Percentiles rank a stretch among this genome's conserved stretches.
These are phyloP conservation scores for Castanea sativa DNA, from an alignment of 306 rosid species.

Conservation along the genomic window DNA sequence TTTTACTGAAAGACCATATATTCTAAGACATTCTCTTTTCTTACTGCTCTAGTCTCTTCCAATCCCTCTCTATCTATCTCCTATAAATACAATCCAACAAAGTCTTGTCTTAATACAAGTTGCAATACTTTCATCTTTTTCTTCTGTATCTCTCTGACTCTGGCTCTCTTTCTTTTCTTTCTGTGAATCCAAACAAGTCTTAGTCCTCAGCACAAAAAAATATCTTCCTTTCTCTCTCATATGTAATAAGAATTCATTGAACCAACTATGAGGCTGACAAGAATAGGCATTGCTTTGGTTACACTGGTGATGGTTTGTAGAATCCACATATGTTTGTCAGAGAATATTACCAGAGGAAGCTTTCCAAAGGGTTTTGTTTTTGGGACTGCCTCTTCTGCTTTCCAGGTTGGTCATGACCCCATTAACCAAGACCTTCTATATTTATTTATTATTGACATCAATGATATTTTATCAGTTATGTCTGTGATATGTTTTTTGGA, in stretches of 20 bases:
- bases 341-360: conserved; percentile 41
- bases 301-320: conserved; percentile 25
- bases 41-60: background rate
- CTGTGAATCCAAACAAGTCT: background rate
- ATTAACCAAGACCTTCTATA: background rate
- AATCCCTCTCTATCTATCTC: background rate
- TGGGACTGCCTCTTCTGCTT: conserved; percentile 88
- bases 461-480: no score
- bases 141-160: background rate
- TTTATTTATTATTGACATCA: background rate
- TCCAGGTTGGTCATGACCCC: conserved; percentile 49
- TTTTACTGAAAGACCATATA: background rate
- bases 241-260: background rate
- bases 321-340: conserved; percentile 42
- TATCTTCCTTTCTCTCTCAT: background rate
- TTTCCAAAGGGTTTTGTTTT: conserved; percentile 80
- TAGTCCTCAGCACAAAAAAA: no score
- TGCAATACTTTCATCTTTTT: background rate
- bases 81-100: background rate
- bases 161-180: background rate
- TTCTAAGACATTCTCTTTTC: background rate
- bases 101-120: background rate
- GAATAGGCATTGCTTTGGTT: conserved; percentile 26
- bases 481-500: no score
- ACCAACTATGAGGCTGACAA: conserved; percentile 34